A percentile compares a stretch with the other conserved stretches of the same genome.
Evolutionary conservation across 495 filamentous ascomycete genomes (phyloP).

Genomic region (Tuber aestivum): DNA sequence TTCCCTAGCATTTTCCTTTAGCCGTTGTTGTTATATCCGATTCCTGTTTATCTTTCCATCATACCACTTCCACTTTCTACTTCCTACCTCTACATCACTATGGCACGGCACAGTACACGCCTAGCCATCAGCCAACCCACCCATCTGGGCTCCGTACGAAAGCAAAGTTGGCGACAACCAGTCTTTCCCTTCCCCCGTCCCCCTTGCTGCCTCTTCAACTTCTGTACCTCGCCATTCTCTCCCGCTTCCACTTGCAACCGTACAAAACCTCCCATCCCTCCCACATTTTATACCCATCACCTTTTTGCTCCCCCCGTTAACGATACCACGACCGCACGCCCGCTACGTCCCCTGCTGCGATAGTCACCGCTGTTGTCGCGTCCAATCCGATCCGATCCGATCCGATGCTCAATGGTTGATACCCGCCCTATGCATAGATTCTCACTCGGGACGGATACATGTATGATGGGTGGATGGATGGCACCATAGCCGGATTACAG

Average conservation of each 20-base stretch:
- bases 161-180: not conserved
- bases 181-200: not conserved
- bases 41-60: conserved; percentile 7
- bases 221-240: not conserved
- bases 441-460: not conserved
- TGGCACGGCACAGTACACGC: not conserved
- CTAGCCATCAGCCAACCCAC: not conserved
- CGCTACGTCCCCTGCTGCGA: not conserved
- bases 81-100: not conserved
- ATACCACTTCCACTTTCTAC: not conserved
- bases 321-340: not conserved
- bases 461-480: not conserved
- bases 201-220: not conserved
- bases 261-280: not conserved
- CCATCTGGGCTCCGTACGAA: not conserved
- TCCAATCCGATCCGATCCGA: not conserved
- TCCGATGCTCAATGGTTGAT: not conserved
- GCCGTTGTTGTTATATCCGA: not conserved
- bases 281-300: not conserved
- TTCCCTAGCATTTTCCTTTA: conserved; percentile 17
- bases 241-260: not conserved
- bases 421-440: not conserved
- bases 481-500: not conserved
- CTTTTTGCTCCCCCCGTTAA: not conserved
- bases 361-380: not conserved